A percentile compares a stretch with the other conserved stretches of the same genome.
Conservation (phyloP, 495 filamentous ascomycete species). For the Margaritispora aquatica region DNA sequence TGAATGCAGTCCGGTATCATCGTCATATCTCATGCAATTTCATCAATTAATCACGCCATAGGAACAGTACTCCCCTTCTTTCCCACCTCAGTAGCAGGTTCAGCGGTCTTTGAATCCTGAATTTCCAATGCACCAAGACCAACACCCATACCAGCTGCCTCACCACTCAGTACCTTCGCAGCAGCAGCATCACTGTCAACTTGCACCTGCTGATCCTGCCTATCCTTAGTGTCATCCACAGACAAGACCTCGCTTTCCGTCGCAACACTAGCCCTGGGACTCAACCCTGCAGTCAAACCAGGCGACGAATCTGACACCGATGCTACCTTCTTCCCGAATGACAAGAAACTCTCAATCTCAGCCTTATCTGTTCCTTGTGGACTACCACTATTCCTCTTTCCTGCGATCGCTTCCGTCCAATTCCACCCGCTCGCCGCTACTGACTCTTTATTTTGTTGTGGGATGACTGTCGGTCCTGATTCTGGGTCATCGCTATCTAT, state of each 20-base stretch:
- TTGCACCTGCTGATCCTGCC: background rate
- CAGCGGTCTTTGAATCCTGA: conserved; percentile 36
- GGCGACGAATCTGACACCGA: too few species aligned
- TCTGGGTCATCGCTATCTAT: conserved; percentile 38
- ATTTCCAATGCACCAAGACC: background rate
- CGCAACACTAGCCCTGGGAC: background rate
- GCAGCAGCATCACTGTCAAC: conserved; percentile 11
- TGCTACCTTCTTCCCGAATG: background rate
- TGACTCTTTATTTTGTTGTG: background rate
- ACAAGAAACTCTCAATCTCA: conserved; percentile 16
- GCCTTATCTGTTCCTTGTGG: conserved; percentile 16
- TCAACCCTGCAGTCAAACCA: background rate
- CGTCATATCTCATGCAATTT: background rate
- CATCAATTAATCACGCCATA: background rate
- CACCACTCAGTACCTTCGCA: conserved; percentile 9
- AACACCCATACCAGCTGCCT: conserved; percentile 10
- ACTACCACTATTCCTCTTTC: conserved; percentile 27
- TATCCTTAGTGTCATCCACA: background rate
- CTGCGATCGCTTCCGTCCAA: conserved; percentile 53
- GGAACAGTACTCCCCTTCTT: background rate
- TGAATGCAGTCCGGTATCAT: too few species aligned
- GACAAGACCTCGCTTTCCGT: background rate
- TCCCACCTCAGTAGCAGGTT: too few species aligned
- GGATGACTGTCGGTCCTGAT: background rate
- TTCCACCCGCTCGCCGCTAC: conserved; percentile 33